Evolutionary conservation across 495 filamentous ascomycete species (phyloP).

Genomic region (Lentithecium fluviatile): DNA sequence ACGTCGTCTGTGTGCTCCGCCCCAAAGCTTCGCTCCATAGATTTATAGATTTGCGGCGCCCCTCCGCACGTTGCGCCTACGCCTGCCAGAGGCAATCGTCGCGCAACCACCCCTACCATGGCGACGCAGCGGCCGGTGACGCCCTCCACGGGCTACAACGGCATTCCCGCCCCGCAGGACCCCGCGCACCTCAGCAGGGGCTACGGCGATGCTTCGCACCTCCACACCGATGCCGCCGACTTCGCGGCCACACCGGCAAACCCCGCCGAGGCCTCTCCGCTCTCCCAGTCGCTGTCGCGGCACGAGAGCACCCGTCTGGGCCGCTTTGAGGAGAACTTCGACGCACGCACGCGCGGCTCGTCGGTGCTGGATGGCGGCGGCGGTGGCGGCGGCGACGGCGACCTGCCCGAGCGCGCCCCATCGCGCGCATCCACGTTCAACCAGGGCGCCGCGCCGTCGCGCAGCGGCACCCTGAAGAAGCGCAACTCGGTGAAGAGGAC

Average conservation of each 20-base stretch:
- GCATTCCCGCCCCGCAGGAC: conserved; percentile 37
- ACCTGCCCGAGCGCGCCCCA: conserved; percentile 44
- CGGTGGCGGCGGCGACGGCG: no score
- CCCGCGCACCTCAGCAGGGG: conserved; percentile 36
- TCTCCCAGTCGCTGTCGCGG: conserved; percentile 46
- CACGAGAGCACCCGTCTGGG: conserved; percentile 33
- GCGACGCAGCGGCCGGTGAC: conserved; percentile 29
- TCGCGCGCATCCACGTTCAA: conserved; percentile 40
- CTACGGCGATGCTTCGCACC: conserved; percentile 34
- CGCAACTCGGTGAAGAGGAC: conserved; percentile 71
- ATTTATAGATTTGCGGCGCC: no score
- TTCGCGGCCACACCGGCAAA: conserved; percentile 47
- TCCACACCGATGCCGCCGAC: conserved; percentile 24
- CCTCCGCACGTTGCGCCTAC: no score
- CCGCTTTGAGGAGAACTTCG: conserved; percentile 71
- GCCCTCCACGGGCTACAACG: conserved; percentile 28
- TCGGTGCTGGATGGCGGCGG: no score
- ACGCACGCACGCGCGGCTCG: conserved; percentile 63
- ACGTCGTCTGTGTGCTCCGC: no score
- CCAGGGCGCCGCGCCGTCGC: conserved; percentile 52
- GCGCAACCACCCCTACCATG: conserved; percentile 5
- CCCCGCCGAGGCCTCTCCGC: conserved; percentile 45
- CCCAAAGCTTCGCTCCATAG: no score
- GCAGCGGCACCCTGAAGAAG: conserved; percentile 82
- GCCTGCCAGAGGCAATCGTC: not conserved